Conservation (phyloP, 768 basidiomycete genomes). For the Pholiota microspora region DNA sequence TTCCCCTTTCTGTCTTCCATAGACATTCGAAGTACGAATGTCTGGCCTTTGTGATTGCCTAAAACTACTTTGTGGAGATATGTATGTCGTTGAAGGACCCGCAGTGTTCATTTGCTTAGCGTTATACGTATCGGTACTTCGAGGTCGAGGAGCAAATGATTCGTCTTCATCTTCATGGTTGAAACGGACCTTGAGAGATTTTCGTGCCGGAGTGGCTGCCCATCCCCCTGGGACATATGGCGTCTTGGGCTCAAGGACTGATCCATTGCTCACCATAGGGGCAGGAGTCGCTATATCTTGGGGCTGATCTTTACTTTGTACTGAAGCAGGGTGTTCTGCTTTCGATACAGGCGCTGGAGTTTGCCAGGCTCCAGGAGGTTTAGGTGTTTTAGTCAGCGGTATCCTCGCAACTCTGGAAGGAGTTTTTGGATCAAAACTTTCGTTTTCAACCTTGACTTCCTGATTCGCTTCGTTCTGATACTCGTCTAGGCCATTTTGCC, state of each 20-base stretch:
- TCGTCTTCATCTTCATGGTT: conserved; percentile 36
- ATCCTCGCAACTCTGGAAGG: background rate
- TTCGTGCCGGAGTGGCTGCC: conserved; percentile 58
- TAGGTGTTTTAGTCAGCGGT: conserved; percentile 22
- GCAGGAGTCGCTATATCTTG: conserved; percentile 45
- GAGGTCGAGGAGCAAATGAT: background rate
- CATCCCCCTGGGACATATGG: conserved; percentile 73
- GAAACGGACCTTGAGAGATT: conserved; percentile 71
- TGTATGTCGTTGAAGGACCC: background rate
- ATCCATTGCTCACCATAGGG: conserved; percentile 48
- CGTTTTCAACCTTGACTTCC: background rate
- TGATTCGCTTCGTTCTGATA: background rate
- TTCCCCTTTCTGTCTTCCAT: conserved; percentile 46
- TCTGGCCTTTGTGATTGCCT: conserved; percentile 15
- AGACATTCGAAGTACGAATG: conserved; percentile 70
- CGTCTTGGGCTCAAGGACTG: conserved; percentile 48
- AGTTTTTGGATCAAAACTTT: background rate
- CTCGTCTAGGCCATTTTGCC: background rate
- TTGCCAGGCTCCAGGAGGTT: conserved; percentile 37
- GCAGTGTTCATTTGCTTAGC: background rate
- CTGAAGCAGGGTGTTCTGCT: background rate
- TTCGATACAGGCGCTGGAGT: conserved; percentile 2
- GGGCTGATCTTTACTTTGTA: conserved; percentile 19
- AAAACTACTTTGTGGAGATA: conserved; percentile 19
- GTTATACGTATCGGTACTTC: conserved; percentile 14